These are phyloP conservation scores for Boletus patriciae DNA, from an alignment of 768 basidiomycete genomes.

Conservation along the genomic window DNA sequence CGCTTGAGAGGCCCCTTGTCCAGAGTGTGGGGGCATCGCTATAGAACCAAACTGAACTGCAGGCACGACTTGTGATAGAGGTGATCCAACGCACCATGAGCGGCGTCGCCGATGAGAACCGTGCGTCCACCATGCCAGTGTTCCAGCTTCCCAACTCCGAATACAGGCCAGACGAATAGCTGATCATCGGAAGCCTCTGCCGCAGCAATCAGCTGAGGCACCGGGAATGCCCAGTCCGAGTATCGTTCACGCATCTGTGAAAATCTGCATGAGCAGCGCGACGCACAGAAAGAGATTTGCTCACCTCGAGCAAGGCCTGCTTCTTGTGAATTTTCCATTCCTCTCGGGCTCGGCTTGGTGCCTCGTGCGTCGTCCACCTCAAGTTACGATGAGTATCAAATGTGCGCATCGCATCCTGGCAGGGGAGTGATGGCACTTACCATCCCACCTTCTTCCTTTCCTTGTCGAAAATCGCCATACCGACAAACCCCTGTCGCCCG, in stretches of 20 bases:
- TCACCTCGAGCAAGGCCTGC: conserved; percentile 21
- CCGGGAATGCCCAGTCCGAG: conserved; percentile 28
- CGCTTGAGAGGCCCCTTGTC: conserved; percentile 33
- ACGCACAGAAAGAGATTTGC: background rate
- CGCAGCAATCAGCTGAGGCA: conserved; percentile 27
- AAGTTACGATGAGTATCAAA: background rate
- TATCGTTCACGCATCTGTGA: conserved; percentile 28
- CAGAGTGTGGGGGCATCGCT: conserved; percentile 36
- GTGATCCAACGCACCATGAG: conserved; percentile 25
- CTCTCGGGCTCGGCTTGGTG: conserved; percentile 26
- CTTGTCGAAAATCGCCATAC: conserved; percentile 30
- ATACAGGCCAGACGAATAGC: conserved; percentile 32
- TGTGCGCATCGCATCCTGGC: background rate
- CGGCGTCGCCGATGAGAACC: conserved; percentile 35
- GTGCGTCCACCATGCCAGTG: conserved; percentile 26
- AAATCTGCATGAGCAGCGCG: background rate
- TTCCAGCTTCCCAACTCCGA: conserved; percentile 23
- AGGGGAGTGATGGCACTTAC: conserved; percentile 8
- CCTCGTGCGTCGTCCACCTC: conserved; percentile 34
- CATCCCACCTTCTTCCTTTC: conserved; percentile 25
- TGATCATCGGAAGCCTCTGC: conserved; percentile 15
- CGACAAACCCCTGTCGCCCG: conserved; percentile 27
- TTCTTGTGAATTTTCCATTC: conserved; percentile 30
- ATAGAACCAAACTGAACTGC: background rate
- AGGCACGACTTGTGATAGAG: background rate